Evolutionary conservation across 805 yeast species (phyloP), one percentile per base, ranked within the genome.

Genomic region (Cyberlindnera subsufficiens): DNA sequence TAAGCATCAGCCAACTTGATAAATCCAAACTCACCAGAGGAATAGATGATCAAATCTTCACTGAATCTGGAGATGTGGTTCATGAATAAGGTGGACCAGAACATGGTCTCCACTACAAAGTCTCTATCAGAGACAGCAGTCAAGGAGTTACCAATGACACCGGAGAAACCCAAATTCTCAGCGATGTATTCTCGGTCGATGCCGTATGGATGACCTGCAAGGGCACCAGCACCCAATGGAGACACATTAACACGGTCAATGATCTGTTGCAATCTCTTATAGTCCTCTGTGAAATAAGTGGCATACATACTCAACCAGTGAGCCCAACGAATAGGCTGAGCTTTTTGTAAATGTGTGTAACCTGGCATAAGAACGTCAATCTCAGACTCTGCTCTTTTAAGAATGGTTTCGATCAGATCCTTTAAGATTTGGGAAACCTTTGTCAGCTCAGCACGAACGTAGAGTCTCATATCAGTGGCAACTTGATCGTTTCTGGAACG

Each of bases 161-260:
- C 82, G 42, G 72, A 66, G 56, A 93, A 93, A 0, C 91, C 95
- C 35, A 93, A 73, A 16, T 80, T 85, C 38, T 74, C 59, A 19
- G 97, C 96, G 52, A 93, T 66, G 57, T 68, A 89, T 61, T 91
- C 96, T 61, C 99, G 77, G 66, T 93, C 98, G 52, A 93, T 87
- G n/a, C 98, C 98, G 60, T 90, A 93, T 32, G 99, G 99, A 63
- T 93, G 99, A 44, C 99, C 99, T 16, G 99, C 99, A 47, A 93
- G 75, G 7, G 99, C 99, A 56, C 99, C 99, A 5, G 91, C 81
- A 42, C 99, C 99, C 47, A 93, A 74, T 35, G 99, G 99, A 31
- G 89, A 83, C 53, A 75, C 79, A 62, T 95, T 93, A 43, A 88
- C 79, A 65, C 99, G 81, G 43, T 70, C 82, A 51, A 83, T 75